Conservation (phyloP, 345 rosid species). For the Eucalyptus pumila region DNA sequence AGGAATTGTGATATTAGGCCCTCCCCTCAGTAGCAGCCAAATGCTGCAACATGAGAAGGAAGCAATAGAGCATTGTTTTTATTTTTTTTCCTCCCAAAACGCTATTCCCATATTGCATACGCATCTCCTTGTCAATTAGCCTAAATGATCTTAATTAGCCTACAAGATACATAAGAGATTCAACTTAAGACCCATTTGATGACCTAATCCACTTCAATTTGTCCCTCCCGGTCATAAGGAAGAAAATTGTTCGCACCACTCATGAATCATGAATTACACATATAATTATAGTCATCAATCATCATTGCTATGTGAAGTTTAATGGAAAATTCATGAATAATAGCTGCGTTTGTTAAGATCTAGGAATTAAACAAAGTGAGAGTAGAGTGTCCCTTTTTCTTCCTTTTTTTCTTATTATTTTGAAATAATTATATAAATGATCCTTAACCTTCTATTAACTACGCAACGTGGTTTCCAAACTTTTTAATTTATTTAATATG, state of each 20-base stretch:
- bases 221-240: too few relatives aligned
- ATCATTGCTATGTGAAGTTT: background rate
- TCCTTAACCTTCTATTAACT: rapidly evolving
- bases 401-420: too few relatives aligned
- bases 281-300: too few relatives aligned
- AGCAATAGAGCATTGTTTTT: background rate
- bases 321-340: background rate
- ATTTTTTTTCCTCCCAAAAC: background rate
- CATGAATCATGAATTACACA: background rate
- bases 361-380: background rate
- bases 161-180: background rate
- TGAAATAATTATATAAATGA: too few relatives aligned
- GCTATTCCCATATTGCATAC: background rate
- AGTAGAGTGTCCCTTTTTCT: background rate
- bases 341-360: rapidly evolving
- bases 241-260: too few relatives aligned
- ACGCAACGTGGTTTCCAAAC: rapidly evolving
- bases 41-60: background rate
- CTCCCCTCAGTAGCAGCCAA: background rate
- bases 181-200: background rate
- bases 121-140: background rate
- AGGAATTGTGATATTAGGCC: background rate
- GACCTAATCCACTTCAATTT: background rate
- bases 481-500: too few relatives aligned
- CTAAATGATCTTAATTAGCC: too few relatives aligned